Conservation (phyloP, 768 basidiomycete genomes). For the Leucosporidium creatinivorum region DNA sequence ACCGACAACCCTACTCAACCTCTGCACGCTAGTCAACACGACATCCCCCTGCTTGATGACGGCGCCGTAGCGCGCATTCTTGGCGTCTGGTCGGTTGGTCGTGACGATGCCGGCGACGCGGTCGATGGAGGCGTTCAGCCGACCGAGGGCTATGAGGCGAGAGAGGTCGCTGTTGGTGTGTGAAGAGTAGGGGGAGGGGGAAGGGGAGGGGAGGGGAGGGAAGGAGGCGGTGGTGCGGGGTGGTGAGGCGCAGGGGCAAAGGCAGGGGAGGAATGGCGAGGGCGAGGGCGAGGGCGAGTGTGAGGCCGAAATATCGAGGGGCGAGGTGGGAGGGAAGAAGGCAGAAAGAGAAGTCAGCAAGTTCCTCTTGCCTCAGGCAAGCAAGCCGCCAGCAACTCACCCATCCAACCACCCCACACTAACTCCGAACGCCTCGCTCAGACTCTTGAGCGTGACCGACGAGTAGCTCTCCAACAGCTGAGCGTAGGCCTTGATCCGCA, state of each 20-base stretch:
- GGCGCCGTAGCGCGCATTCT: constrained; percentile 83
- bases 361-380: too few relatives aligned
- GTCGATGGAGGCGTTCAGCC: constrained; percentile 83
- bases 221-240: background rate
- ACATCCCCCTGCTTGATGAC: constrained; percentile 91
- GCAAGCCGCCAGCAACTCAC: constrained; percentile 49
- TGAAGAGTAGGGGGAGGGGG: too few relatives aligned
- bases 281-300: background rate
- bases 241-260: background rate
- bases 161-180: constrained; percentile 65
- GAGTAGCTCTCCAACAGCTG: constrained; percentile 89
- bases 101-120: constrained; percentile 90
- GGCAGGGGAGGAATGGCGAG: background rate
- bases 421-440: constrained; percentile 82
- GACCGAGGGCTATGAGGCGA: constrained; percentile 77
- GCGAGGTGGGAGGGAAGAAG: too few relatives aligned
- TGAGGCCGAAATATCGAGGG: too few relatives aligned
- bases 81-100: constrained; percentile 67
- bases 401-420: constrained; percentile 76
- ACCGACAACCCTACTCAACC: constrained; percentile 76
- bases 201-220: background rate
- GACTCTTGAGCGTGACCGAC: constrained; percentile 77
- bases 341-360: background rate
- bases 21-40: constrained; percentile 74
- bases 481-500: constrained; percentile 86